These are phyloP conservation scores for Bruguiera gymnorhiza DNA, from an alignment of 345 rosid species.

Conservation along the genomic window DNA sequence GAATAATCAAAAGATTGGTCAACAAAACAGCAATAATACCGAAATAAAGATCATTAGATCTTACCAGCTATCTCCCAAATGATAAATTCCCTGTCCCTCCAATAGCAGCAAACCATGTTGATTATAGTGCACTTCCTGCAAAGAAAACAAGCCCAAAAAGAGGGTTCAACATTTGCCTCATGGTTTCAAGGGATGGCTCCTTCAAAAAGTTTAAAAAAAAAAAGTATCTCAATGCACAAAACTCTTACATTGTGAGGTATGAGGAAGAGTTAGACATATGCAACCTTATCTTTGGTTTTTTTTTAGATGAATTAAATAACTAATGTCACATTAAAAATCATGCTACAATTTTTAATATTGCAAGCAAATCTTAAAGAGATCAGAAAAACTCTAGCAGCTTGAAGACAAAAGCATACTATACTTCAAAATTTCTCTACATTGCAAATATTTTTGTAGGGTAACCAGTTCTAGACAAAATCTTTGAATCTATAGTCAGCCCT, in stretches of 20 bases:
- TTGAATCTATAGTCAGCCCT: no score
- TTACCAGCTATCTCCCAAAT: conserved; percentile 87
- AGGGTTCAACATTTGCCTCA: background rate
- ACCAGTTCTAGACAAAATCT: background rate
- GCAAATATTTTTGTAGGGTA: background rate
- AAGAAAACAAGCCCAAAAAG: conserved; percentile 10
- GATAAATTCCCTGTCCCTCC: conserved; percentile 92
- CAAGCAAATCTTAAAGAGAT: background rate
- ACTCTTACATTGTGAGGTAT: no score
- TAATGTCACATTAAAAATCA: background rate
- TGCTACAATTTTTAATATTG: background rate
- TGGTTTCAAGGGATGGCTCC: background rate
- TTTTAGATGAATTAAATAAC: background rate
- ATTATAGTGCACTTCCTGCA: conserved; percentile 92
- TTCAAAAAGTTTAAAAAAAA: background rate
- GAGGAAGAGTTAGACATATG: no score
- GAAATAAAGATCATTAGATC: background rate
- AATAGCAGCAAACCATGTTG: conserved; percentile 89
- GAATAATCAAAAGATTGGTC: background rate
- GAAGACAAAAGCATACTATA: background rate
- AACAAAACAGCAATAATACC: background rate
- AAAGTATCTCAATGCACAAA: no score
- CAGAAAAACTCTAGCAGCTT: background rate
- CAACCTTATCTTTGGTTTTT: no score
- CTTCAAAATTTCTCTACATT: background rate